These are phyloP conservation scores for Tuber umbilicatum DNA, from an alignment of 495 filamentous ascomycete species.

Conservation along the genomic window DNA sequence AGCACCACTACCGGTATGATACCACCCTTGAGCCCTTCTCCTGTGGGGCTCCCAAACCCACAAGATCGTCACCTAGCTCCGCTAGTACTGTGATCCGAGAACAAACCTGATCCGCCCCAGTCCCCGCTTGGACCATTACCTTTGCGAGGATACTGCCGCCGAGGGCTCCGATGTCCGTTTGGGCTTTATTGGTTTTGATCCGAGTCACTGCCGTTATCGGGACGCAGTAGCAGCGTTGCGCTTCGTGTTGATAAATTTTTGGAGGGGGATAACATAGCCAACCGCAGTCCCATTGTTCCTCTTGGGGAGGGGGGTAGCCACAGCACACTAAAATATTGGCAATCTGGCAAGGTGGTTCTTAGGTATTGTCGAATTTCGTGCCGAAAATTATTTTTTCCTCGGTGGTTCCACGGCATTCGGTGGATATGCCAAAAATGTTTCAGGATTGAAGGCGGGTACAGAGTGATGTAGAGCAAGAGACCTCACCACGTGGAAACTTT, in stretches of 20 bases:
- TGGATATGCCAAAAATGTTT: not conserved
- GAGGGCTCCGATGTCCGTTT: too few relatives aligned
- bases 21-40: too few relatives aligned
- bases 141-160: too few relatives aligned
- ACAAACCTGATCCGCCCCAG: too few relatives aligned
- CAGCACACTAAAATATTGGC: not conserved
- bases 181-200: too few relatives aligned
- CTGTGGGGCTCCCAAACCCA: too few relatives aligned
- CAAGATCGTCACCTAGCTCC: too few relatives aligned
- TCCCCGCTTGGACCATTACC: too few relatives aligned
- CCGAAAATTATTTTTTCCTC: not conserved
- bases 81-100: too few relatives aligned
- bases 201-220: too few relatives aligned
- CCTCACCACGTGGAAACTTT: not conserved
- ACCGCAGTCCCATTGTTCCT: not conserved
- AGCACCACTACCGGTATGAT: too few relatives aligned
- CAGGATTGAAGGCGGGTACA: not conserved
- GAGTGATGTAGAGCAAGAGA: not conserved
- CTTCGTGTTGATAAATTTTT: not conserved
- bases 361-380: not conserved
- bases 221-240: too few relatives aligned
- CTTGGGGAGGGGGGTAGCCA: not conserved
- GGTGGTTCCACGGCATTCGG: not conserved
- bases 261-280: not conserved
- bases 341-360: not conserved